phyloP scores from a whole-genome alignment of 768 basidiomycete species.

The Russula virescens region DNA sequence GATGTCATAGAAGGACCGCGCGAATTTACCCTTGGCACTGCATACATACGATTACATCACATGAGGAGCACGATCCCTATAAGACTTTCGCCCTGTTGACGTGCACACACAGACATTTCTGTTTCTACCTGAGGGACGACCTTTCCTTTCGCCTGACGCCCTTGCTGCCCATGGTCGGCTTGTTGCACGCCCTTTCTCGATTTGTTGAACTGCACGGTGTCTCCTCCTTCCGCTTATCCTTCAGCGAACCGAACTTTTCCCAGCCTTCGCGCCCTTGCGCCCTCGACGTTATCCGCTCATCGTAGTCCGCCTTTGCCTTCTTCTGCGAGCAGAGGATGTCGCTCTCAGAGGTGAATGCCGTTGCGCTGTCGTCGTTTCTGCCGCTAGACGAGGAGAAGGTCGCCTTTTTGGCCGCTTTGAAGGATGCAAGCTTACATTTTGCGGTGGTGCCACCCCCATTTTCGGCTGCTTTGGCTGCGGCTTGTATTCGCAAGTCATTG shows the following conservation, averaged over 20 bases:
- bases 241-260: constrained; percentile 85
- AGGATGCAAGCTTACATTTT: constrained; percentile 82
- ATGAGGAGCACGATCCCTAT: not conserved
- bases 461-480: constrained; percentile 65
- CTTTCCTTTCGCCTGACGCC: constrained; percentile 81
- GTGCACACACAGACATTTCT: constrained; percentile 69
- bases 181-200: constrained; percentile 86
- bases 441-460: constrained; percentile 64
- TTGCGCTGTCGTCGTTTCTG: constrained; percentile 39
- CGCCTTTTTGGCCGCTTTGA: constrained; percentile 65
- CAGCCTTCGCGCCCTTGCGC: constrained; percentile 91
- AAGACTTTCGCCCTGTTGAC: constrained; percentile 60
- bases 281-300: constrained; percentile 87
- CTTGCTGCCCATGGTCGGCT: constrained; percentile 79
- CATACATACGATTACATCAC: too few species aligned
- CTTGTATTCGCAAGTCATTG: constrained; percentile 81
- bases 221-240: constrained; percentile 88
- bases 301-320: constrained; percentile 89
- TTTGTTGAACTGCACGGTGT: constrained; percentile 83
- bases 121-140: constrained; percentile 74
- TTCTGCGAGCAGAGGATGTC: constrained; percentile 94
- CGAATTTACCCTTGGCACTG: too few species aligned
- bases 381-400: constrained; percentile 36
- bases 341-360: constrained; percentile 73
- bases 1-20: too few species aligned